Percentiles rank a stretch among this genome's conserved stretches.
phyloP scores from a whole-genome alignment of 495 filamentous ascomycete species.

The Diplogelasinospora grovesii region DNA sequence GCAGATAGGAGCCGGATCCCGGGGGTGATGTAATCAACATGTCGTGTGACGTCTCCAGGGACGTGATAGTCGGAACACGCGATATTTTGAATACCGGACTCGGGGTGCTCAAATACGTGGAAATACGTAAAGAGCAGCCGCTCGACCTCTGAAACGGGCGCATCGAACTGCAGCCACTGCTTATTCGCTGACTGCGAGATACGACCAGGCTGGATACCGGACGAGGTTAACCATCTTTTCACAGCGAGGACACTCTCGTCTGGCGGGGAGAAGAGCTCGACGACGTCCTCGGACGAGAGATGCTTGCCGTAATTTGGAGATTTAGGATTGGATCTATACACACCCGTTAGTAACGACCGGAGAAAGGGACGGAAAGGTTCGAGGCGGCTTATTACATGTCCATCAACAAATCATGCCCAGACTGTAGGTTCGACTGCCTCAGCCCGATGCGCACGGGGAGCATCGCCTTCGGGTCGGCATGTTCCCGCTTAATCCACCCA shows the following conservation, averaged over 20 bases:
- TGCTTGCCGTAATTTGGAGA: constrained; percentile 50
- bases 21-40: constrained; percentile 54
- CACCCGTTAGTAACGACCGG: constrained; percentile 31
- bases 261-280: constrained; percentile 44
- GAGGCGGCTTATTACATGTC: constrained; percentile 19
- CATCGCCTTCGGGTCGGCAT: constrained; percentile 18
- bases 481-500: constrained; percentile 25
- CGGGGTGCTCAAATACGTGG: constrained; percentile 40
- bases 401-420: constrained; percentile 25
- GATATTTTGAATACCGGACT: constrained; percentile 20
- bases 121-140: constrained; percentile 46
- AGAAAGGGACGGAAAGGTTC: too few species aligned
- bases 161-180: constrained; percentile 50
- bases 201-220: constrained; percentile 40
- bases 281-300: constrained; percentile 39
- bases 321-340: constrained; percentile 67
- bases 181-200: constrained; percentile 16
- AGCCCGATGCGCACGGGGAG: constrained; percentile 29
- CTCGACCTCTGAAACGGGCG: constrained; percentile 45
- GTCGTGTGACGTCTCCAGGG: constrained; percentile 41
- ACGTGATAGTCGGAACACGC: constrained; percentile 43
- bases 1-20: constrained; percentile 36
- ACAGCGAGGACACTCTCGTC: constrained; percentile 36
- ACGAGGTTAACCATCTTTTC: constrained; percentile 39
- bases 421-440: constrained; percentile 24